Base-by-base conservation (phyloP, 2,329 filamentous ascomycete genomes). In the Colletotrichum chrysophilum region DNA sequence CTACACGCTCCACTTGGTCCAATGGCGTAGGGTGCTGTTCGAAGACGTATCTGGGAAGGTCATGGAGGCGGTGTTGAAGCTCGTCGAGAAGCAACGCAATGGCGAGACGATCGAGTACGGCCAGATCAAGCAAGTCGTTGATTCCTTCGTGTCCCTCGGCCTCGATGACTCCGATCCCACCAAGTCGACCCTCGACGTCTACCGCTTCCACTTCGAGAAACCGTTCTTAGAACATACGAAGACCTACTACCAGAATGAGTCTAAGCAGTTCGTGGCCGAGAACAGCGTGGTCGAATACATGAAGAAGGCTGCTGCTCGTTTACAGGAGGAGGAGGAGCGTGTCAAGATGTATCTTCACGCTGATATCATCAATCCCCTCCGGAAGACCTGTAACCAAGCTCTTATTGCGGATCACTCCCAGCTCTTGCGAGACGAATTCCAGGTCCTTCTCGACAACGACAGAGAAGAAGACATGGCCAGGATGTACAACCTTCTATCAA, bases 201-300 rank as follows among this genome's bases (percentile, higher is more conserved):
- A 99, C 87, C 92, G 96, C 79, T 93, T 90, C 83, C 94, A 96
- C 86, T 99, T 99, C 82, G 96, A 99, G 87, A 92, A 91, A 80
- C 97, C 97, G 1, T 99, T 98, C 89, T 90, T 99, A 68, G 89
- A 90, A 7, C 95, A 96, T 4, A 99, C 97, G 12, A 92, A 91
- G 80, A 87, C 89, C 34, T 99, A 98, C 86, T 99, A 99, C 84
- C 90, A 95, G 80, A 93, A 94, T 61, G 97, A 99, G 84, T 98
- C 97, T 24, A 95, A 95, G 80, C 94, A 96, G 78, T 99, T 99
- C 82, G 92, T 99, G 38, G 95, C 96, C 13, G 96, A 98, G 84
- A 99, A 99, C 84, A 98, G 94, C 78, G 96, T 99, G 5, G 96
- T 99, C 38, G 97, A 99, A 83, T 99, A 98, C 86, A 98, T 99